Percentiles rank a stretch among this genome's conserved stretches.
Evolutionary conservation across 208 protist species (phyloP).

Genomic region (Crithidia acanthocephali): DNA sequence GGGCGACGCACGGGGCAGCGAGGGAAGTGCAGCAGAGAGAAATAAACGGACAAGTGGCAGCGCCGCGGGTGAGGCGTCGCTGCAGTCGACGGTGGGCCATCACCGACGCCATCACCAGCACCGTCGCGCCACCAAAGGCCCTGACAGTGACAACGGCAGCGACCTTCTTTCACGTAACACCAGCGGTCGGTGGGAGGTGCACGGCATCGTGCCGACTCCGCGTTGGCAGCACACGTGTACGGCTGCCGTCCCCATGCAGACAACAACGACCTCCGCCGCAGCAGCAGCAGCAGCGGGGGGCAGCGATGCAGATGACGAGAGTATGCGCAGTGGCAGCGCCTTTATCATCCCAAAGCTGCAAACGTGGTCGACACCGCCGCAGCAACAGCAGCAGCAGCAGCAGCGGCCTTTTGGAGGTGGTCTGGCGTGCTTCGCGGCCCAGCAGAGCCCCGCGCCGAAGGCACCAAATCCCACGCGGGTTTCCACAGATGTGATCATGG

Average conservation of each 20-base stretch:
- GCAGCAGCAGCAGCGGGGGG: neutral
- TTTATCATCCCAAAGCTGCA: neutral
- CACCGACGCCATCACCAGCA: slow-evolving; percentile 1
- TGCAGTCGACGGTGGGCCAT: no score
- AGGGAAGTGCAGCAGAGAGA: no score
- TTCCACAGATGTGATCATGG: neutral
- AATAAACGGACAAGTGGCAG: no score
- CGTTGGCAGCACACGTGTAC: neutral
- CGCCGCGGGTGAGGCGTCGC: no score
- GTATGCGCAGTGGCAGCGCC: slow-evolving; percentile 11
- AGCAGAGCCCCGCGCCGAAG: slow-evolving; percentile 18
- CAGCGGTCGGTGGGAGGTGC: slow-evolving; percentile 6
- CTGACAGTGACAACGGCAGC: slow-evolving; percentile 2
- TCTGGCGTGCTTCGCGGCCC: slow-evolving; percentile 13
- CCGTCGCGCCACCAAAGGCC: neutral
- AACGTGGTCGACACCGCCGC: neutral
- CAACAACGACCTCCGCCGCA: neutral
- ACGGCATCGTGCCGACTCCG: slow-evolving; percentile 1
- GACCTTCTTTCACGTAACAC: slow-evolving; percentile 12
- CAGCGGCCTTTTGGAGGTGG: slow-evolving; percentile 9
- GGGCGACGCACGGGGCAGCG: no score
- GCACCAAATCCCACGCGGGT: neutral
- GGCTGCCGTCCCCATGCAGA: no score
- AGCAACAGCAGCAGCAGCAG: slow-evolving; percentile 16
- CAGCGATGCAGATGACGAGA: neutral